Percentiles rank a stretch among this genome's conserved stretches.
These are phyloP conservation scores for Aspergillus ochraceus DNA, from an alignment of 2,329 filamentous ascomycete species.

Conservation along the genomic window DNA sequence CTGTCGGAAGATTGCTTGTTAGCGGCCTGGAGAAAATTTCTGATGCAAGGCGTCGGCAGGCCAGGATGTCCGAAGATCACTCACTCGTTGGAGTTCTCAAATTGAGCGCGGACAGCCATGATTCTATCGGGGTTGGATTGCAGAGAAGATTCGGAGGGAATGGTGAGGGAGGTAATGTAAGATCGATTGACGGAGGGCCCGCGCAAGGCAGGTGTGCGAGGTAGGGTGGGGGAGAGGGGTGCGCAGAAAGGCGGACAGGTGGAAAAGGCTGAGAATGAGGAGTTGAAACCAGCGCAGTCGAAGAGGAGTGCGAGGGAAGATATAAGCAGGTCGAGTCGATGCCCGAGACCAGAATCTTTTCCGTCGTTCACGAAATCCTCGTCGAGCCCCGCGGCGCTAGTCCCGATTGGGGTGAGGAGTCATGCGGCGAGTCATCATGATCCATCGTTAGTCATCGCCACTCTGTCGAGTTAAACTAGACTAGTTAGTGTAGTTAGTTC, in stretches of 20 bases:
- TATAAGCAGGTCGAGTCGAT: neutral
- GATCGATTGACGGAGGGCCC: neutral
- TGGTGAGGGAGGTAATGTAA: neutral
- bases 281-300: neutral
- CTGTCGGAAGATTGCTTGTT: conserved; percentile 48
- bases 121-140: conserved; percentile 7
- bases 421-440: conserved; percentile 17
- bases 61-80: conserved; percentile 9
- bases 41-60: neutral
- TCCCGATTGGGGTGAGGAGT: conserved; percentile 18
- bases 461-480: too few species aligned
- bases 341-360: neutral
- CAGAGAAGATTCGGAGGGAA: conserved; percentile 1
- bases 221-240: neutral
- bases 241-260: neutral
- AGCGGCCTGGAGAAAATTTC: neutral
- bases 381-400: conserved; percentile 15
- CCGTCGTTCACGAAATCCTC: neutral
- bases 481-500: too few species aligned
- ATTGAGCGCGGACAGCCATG: conserved; percentile 52
- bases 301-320: neutral
- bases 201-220: neutral
- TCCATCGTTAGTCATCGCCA: conserved; percentile 16
- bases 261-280: neutral
- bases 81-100: conserved; percentile 53